Base-by-base conservation (phyloP, 1,139 yeast genomes). In the Saccharomyces hybrid region DNA sequence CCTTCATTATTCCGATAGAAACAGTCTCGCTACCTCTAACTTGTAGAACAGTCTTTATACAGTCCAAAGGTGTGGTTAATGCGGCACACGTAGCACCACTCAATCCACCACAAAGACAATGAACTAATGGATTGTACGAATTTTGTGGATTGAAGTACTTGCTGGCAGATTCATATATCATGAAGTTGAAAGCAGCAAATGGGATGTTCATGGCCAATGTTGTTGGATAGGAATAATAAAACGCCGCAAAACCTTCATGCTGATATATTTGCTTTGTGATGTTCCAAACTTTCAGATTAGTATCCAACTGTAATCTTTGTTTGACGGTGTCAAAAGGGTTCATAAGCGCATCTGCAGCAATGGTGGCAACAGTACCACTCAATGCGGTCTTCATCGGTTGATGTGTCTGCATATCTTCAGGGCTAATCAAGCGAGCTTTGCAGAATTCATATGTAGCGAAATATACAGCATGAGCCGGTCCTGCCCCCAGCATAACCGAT, bases 11-110 rank as follows among this genome's bases (percentile, higher is more conserved):
- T 53, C 75, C 78, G 57, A 77, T 75, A 47, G 76, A 72, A 3
- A 70, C 70, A 28, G 67, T 58, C 28, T 68, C 67, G 52, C 70
- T 67, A 13, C 75, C 75, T 57, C 73, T 69, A 6, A 72, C 71
- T 72, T 93, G 99, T 60, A 93, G 74, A 25, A 91, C 82, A 0
- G 99, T 93, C 73, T 93, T 93, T 63, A 93, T 82, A 67, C 96
- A 95, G 70, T 93, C 99, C 59, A 93, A 78, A 6, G 99, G 99
- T 26, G 95, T 93, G 7, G 99, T 93, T 53, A 91, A 75, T 1
- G 97, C 99, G 4, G 99, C 97, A 32, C 98, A 96, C 26, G 88
- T 78, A 9, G 97, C 99, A 58, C 99, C 99, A 46, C 97, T 93
- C n/a, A 91, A 72, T 51, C 96, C 99, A 64, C 99, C 99, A 57